phyloP scores from a whole-genome alignment of 1,139 yeast species.

The Nakaseomyces delphensis region DNA sequence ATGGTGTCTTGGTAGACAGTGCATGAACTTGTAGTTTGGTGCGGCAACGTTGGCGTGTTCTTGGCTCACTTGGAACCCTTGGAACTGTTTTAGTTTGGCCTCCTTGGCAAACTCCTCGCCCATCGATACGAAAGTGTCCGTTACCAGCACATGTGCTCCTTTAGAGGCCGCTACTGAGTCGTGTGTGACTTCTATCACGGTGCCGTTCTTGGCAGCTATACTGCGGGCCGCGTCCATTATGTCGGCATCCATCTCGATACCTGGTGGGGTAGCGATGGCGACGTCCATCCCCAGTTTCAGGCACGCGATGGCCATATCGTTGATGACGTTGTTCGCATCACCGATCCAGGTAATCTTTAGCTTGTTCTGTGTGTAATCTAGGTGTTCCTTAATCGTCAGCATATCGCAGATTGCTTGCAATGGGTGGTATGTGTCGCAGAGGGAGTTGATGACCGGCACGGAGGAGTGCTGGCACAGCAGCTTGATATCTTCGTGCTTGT shows the following conservation, averaged over 20 bases:
- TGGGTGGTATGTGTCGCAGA: constrained; percentile 91
- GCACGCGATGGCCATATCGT: constrained; percentile 88
- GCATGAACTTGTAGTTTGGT: constrained; percentile 83
- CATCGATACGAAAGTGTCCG: constrained; percentile 98
- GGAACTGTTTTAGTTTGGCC: constrained; percentile 67
- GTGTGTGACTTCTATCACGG: constrained; percentile 53
- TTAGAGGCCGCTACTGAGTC: constrained; percentile 67
- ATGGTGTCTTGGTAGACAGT: constrained; percentile 88
- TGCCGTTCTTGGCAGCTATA: constrained; percentile 45
- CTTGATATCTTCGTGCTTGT: constrained; percentile 71
- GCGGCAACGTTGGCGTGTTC: constrained; percentile 55
- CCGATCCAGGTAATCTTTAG: constrained; percentile 92
- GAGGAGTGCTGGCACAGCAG: constrained; percentile 64
- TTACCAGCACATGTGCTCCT: constrained; percentile 73
- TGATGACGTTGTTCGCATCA: constrained; percentile 90
- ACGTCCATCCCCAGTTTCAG: constrained; percentile 79
- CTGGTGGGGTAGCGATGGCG: constrained; percentile 71
- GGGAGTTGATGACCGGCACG: constrained; percentile 88
- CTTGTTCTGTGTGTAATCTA: constrained; percentile 38
- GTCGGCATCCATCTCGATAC: constrained; percentile 53
- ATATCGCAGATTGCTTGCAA: constrained; percentile 90
- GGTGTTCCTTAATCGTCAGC: constrained; percentile 73
- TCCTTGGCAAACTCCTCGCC: constrained; percentile 82
- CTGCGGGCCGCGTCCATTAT: constrained; percentile 48
- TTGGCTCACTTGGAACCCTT: constrained; percentile 73